Conservation (phyloP, 2,329 filamentous ascomycete species). For the Raffaelea ambrosiae region DNA sequence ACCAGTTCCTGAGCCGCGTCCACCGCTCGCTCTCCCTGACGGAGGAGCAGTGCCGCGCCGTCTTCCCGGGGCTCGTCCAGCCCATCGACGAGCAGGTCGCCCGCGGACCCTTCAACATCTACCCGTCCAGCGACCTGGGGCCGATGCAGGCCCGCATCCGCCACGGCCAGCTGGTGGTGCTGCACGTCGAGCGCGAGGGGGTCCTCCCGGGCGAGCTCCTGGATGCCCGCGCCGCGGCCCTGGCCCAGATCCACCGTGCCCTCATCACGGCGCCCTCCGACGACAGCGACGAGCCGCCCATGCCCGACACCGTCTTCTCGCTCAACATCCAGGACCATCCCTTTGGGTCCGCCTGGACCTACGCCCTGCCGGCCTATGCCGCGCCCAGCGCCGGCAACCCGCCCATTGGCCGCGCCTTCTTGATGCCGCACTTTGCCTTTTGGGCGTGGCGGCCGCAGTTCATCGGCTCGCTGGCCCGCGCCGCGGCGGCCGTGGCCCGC, state of each 20-base stretch:
- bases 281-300: constrained; percentile 10
- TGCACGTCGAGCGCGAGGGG: background rate
- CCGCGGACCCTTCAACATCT: constrained; percentile 25
- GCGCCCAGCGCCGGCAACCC: constrained; percentile 7
- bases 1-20: background rate
- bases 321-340: constrained; percentile 43
- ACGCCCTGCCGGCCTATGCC: constrained; percentile 31
- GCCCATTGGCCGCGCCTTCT: constrained; percentile 21
- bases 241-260: constrained; percentile 45
- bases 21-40: constrained; percentile 4
- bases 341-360: constrained; percentile 31
- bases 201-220: constrained; percentile 33
- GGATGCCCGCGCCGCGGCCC: constrained; percentile 33
- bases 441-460: constrained; percentile 45
- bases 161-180: constrained; percentile 21
- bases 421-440: constrained; percentile 48
- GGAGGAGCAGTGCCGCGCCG: constrained; percentile 24
- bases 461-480: constrained; percentile 34
- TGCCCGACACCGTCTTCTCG: constrained; percentile 42
- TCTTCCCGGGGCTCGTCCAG: constrained; percentile 30
- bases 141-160: constrained; percentile 27
- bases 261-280: constrained; percentile 28
- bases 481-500: constrained; percentile 20
- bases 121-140: constrained; percentile 20
- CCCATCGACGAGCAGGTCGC: constrained; percentile 29